Evolutionary conservation across 1,139 yeast genomes (phyloP), one percentile per base, ranked within the genome.

Genomic region (Yamadazyma epiphylla): DNA sequence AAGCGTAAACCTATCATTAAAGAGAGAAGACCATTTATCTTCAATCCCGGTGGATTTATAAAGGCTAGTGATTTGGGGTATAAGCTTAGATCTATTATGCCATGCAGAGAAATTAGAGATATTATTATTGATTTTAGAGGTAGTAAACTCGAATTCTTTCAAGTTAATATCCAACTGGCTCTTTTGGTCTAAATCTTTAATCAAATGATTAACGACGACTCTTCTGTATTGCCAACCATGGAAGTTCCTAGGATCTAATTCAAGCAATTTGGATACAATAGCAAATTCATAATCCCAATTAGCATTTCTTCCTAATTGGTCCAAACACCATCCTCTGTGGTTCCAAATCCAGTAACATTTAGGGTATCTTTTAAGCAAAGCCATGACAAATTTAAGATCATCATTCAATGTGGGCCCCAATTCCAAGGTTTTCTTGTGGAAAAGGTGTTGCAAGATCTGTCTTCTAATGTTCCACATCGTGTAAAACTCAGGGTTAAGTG

Each of bases 271-370:
- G 30, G 75, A 74, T 2, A 86, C 89, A 7, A 87, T 68, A 1
- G 56, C 68, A 43, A 91, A 58, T 49, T 91, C 98, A 28, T 55
- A 58, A 10, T 64, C 52, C 94, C 95, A 88, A 33, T 81, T 62
- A 6, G 70, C 72, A 5, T 51, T 36, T 1, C 51, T 47, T 5
- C 81, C 77, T 28, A 77, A 62, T 36, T 68, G 63, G 32, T 71
- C 66, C 24, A 91, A 58, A 30, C 86, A 74, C 98, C 98, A 91
- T 13, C 74, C 60, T 19, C 99, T 69, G 53, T 91, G 97, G 48
- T 82, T 84, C 96, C 97, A 91, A 13, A 91, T 80, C 96, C 97
- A 89, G 53, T 91, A 91, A 22, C 89, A 85, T 53, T 91, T 91
- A 2, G 99, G 98, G 42, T 60, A 80, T 35, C 69, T 57, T 36